Conservation (phyloP, 768 basidiomycete species). For the Inosperma sp. region DNA sequence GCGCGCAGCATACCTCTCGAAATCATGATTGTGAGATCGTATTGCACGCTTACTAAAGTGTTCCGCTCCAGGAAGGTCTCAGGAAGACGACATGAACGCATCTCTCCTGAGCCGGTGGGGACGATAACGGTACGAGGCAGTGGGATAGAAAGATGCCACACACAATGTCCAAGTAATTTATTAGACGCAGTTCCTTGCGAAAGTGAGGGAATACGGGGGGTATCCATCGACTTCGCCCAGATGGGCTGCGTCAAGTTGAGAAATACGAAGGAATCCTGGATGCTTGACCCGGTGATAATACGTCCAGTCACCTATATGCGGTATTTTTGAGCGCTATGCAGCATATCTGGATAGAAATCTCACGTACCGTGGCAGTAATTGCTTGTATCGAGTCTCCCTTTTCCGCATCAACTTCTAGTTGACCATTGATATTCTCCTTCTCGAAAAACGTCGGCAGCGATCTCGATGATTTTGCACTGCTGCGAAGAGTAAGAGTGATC, state of each 20-base stretch:
- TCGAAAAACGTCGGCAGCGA: constrained; percentile 51
- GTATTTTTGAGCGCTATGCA: neutral
- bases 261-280: constrained; percentile 43
- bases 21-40: constrained; percentile 44
- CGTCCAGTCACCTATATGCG: constrained; percentile 46
- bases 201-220: constrained; percentile 38
- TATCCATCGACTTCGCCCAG: constrained; percentile 44
- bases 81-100: constrained; percentile 40
- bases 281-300: constrained; percentile 44
- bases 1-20: constrained; percentile 46
- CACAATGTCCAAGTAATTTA: constrained; percentile 44
- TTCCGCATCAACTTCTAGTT: constrained; percentile 44
- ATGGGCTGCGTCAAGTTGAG: constrained; percentile 40
- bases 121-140: constrained; percentile 41
- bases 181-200: constrained; percentile 36
- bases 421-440: constrained; percentile 49
- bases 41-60: constrained; percentile 45
- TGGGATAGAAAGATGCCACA: constrained; percentile 47
- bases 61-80: constrained; percentile 52
- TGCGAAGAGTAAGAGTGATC: constrained; percentile 43
- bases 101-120: constrained; percentile 34
- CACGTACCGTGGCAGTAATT: constrained; percentile 39
- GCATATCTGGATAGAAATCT: neutral
- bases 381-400: constrained; percentile 51
- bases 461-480: constrained; percentile 49